These are phyloP conservation scores for Neurospora tetraspora DNA, from an alignment of 495 filamentous ascomycete genomes.

Conservation along the genomic window DNA sequence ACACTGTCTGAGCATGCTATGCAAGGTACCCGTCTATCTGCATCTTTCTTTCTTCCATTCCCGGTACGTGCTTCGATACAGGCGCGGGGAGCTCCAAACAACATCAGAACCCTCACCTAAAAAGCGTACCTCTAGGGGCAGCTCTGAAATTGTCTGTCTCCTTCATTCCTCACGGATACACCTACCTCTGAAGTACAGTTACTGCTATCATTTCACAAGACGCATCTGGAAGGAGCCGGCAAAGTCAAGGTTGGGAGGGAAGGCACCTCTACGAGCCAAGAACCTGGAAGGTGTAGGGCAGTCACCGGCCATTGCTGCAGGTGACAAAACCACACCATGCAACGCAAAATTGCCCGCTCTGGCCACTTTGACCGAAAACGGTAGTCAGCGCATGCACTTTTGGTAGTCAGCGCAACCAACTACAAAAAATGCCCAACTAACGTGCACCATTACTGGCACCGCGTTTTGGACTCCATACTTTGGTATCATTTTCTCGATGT, in stretches of 20 bases:
- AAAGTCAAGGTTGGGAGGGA: neutral
- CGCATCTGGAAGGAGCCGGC: neutral
- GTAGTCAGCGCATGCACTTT: no score
- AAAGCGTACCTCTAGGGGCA: neutral
- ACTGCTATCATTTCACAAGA: neutral
- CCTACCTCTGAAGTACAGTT: neutral
- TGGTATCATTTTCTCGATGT: no score
- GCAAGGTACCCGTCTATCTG: neutral
- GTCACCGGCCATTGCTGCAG: neutral
- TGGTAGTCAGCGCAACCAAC: no score
- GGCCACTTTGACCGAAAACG: neutral
- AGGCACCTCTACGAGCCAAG: neutral
- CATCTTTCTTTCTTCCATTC: neutral
- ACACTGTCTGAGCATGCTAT: neutral
- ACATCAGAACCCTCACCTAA: neutral
- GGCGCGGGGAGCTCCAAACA: neutral
- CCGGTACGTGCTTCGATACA: neutral
- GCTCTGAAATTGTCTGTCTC: neutral
- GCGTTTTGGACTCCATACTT: no score
- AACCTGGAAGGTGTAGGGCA: neutral
- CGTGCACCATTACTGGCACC: no score
- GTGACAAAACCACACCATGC: neutral
- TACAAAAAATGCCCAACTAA: no score
- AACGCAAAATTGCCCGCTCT: neutral
- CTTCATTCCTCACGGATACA: neutral